phyloP scores from a whole-genome alignment of 2,329 filamentous ascomycete genomes.

The Beauveria asiatica region DNA sequence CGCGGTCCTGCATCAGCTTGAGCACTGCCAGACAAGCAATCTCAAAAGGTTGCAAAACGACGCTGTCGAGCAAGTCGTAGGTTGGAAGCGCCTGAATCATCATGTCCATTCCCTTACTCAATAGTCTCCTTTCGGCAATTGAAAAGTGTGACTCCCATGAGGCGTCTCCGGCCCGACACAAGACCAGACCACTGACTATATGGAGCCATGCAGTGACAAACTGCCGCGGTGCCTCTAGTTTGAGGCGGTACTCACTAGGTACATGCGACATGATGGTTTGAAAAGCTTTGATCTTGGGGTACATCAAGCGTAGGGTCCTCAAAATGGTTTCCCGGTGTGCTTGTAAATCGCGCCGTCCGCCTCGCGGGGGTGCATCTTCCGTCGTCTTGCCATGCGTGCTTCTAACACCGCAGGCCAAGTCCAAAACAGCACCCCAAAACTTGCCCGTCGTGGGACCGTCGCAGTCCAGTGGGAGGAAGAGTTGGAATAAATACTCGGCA shows the following conservation, averaged over 20 bases:
- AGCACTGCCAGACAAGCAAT: constrained; percentile 31
- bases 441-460: constrained; percentile 30
- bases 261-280: constrained; percentile 22
- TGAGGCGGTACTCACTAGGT: constrained; percentile 19
- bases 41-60: constrained; percentile 34
- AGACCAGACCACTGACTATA: constrained; percentile 29
- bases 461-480: constrained; percentile 32
- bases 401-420: constrained; percentile 19
- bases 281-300: constrained; percentile 20
- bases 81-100: constrained; percentile 26
- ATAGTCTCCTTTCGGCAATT: constrained; percentile 20
- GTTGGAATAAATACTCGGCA: constrained; percentile 30
- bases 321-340: background rate
- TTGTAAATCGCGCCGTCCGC: background rate
- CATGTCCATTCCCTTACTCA: constrained; percentile 28
- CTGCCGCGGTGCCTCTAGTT: constrained; percentile 26
- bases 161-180: constrained; percentile 16
- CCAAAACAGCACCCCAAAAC: constrained; percentile 35
- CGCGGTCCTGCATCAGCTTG: constrained; percentile 30
- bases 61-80: constrained; percentile 25
- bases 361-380: constrained; percentile 7
- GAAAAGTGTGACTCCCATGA: constrained; percentile 23
- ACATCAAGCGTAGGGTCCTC: background rate
- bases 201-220: constrained; percentile 35
- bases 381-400: background rate